Evolutionary conservation across 2,329 filamentous ascomycete species (phyloP), one percentile per base, ranked within the genome.

Genomic region (Epichloe sylvatica): DNA sequence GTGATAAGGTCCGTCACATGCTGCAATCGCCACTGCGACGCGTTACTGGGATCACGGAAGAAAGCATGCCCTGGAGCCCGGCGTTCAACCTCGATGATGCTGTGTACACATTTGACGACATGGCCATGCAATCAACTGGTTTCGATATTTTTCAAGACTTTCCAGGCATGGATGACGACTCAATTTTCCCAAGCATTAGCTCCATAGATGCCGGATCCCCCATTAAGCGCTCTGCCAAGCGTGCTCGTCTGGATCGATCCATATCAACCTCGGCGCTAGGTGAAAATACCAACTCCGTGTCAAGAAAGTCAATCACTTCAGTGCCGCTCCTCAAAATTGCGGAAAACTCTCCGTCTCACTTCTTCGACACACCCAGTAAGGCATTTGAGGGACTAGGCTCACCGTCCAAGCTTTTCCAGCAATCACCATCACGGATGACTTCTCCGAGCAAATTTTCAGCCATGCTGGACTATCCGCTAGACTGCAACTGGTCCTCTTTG

Each of bases 1-100:
- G 91, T 49, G 83, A 91, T 60, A 83, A 81, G 56, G 87, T 97
- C 47, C 79, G 80, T 57, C 74, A 86, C 56, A 80, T 95, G 72
- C 79, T 94, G 42, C 86, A 87, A 50, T 92, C 87, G 5, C 88
- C 88, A 4, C 71, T 79, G 46, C 66, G 70, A 30, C 66, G 70
- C 15, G 75, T 79, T 45, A 58, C 56, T 17, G 66, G 62, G 8
- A 54, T 62, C 36, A 69, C 73, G 15, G 76, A 80, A 33, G 65
- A 70, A 8, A 52, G 57, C 17, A 63, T 75, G 30, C 77, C 77
- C 4, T 84, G 80, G 75, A 84, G 82, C 56, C 79, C 82, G 4
- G 77, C 78, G n/a, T 81, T 85, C 61, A 71, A 77, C 46, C 67
- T 84, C 3, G 81, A 84, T 46, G 78, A 83, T 23, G 61, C 67